Conservation (phyloP, 306 rosid genomes). For the Sechiopsis laciniata region DNA sequence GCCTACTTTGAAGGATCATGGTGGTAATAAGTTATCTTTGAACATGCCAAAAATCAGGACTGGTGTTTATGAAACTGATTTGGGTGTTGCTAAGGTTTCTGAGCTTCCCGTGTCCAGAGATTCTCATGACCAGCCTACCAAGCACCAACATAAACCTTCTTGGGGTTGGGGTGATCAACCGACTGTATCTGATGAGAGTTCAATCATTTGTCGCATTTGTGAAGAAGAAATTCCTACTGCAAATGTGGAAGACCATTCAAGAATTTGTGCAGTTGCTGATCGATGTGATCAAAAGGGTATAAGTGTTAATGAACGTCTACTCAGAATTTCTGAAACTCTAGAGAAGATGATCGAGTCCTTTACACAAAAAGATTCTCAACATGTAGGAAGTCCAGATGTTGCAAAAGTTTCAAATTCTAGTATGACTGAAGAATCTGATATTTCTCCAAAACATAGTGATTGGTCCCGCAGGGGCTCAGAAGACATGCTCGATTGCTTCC, state of each 20-base stretch:
- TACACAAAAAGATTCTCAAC: constrained; percentile 73
- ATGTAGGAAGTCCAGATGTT: constrained; percentile 88
- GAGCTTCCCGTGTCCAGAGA: constrained; percentile 61
- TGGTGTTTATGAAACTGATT: constrained; percentile 46
- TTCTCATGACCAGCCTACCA: constrained; percentile 64
- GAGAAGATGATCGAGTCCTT: constrained; percentile 76
- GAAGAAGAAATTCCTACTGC: constrained; percentile 95
- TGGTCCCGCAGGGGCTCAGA: constrained; percentile 97
- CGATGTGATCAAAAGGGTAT: constrained; percentile 89
- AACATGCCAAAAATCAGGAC: constrained; percentile 44
- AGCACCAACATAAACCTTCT: constrained; percentile 78
- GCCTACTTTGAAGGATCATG: constrained; percentile 53
- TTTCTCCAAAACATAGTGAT: constrained; percentile 91
- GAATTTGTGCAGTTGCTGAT: constrained; percentile 90
- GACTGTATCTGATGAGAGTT: constrained; percentile 53
- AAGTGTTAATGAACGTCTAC: constrained; percentile 85
- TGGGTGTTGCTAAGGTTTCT: constrained; percentile 49
- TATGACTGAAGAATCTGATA: constrained; percentile 89
- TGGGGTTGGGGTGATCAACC: constrained; percentile 96
- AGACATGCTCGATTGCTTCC: constrained; percentile 95
- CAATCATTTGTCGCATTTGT: constrained; percentile 96
- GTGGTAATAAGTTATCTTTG: constrained; percentile 41
- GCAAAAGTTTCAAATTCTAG: constrained; percentile 90
- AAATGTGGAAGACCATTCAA: constrained; percentile 91
- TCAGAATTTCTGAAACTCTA: constrained; percentile 71